Conservation (phyloP, 805 yeast genomes). For the Debaryomyces maramus region DNA sequence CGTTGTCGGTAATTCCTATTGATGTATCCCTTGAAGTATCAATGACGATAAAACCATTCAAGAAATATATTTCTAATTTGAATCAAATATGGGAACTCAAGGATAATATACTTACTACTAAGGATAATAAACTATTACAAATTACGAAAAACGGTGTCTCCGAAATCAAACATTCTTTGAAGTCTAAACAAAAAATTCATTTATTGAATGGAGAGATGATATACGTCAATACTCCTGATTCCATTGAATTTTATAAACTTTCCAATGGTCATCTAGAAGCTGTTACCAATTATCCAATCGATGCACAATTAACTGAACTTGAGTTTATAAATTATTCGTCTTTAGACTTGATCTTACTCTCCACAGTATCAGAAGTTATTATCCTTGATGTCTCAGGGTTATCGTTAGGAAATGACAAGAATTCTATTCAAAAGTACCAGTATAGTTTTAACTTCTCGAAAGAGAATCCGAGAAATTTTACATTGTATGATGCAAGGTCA, state of each 20-base stretch:
- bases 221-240: neutral
- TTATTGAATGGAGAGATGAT: neutral
- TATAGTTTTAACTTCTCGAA: neutral
- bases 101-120: slow-evolving; percentile 10
- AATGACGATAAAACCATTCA: neutral
- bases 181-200: neutral
- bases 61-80: slow-evolving; percentile 11
- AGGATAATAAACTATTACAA: slow-evolving; percentile 10
- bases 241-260: neutral
- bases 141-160: neutral
- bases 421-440: neutral
- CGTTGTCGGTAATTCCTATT: slow-evolving; percentile 7
- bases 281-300: neutral
- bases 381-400: neutral
- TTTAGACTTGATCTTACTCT: neutral
- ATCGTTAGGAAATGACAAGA: neutral
- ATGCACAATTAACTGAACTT: neutral
- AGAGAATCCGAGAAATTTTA: neutral
- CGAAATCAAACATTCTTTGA: neutral
- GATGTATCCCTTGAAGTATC: slow-evolving; percentile 6
- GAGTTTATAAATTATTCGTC: neutral
- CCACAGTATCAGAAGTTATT: neutral
- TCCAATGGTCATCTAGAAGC: neutral
- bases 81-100: slow-evolving; percentile 10
- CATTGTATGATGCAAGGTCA: neutral